These are phyloP conservation scores for Solanum stenotomum DNA, from an alignment of 257 asterid species.

Conservation along the genomic window DNA sequence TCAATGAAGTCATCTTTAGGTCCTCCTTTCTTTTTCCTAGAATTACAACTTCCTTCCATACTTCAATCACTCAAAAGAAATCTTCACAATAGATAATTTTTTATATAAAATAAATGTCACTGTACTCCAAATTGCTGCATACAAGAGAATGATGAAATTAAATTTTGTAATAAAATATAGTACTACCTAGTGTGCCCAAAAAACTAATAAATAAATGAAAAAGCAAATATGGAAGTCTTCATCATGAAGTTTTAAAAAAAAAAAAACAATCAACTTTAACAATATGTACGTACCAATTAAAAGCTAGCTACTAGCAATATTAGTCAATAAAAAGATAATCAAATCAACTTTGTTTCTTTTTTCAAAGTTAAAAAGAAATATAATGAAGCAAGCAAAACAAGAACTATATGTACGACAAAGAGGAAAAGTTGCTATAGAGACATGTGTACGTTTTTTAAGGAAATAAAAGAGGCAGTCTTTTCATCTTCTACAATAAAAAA, in stretches of 20 bases:
- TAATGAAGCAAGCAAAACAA: background rate
- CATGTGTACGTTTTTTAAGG: background rate
- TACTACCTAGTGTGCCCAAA: background rate
- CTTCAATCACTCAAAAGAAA: background rate
- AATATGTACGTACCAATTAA: background rate
- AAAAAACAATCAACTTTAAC: background rate
- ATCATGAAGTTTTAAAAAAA: background rate
- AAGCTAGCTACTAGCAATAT: too few relatives aligned
- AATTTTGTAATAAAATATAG: background rate
- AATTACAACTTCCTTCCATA: background rate
- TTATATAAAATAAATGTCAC: background rate
- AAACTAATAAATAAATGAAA: background rate
- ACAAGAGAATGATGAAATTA: background rate
- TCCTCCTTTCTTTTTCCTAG: background rate
- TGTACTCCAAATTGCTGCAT: background rate
- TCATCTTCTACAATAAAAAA: background rate
- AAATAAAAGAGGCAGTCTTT: background rate
- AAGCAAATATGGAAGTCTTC: background rate
- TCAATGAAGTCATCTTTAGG: constrained; percentile 7
- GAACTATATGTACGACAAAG: background rate
- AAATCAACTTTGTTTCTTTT: background rate
- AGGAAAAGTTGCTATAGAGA: background rate
- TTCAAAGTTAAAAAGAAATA: background rate
- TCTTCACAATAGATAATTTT: background rate
- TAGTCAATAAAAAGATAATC: background rate